phyloP scores from a whole-genome alignment of 495 filamentous ascomycete species.

The Xylaria scruposa region DNA sequence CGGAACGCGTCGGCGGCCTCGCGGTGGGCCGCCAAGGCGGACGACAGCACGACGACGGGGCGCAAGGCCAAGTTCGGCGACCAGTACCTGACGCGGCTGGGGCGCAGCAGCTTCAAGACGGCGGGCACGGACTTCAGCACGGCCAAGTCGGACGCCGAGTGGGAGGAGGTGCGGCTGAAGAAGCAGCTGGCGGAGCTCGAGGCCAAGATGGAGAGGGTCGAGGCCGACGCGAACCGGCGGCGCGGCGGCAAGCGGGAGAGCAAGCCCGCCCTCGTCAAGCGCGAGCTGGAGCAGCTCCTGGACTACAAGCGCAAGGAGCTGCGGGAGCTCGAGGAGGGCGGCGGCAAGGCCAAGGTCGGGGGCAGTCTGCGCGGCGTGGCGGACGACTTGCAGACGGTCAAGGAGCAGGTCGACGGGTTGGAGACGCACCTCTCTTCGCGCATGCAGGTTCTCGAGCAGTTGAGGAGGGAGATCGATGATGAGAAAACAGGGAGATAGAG shows the following conservation, averaged over 20 bases:
- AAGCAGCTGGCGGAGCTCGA: constrained; percentile 90
- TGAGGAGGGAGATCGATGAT: constrained; percentile 67
- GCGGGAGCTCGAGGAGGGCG: constrained; percentile 77
- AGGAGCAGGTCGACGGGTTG: constrained; percentile 74
- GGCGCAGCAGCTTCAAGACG: constrained; percentile 76
- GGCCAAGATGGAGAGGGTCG: constrained; percentile 77
- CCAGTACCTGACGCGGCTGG: constrained; percentile 89
- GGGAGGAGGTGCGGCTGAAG: constrained; percentile 95
- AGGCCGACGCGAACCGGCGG: constrained; percentile 63
- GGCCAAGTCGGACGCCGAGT: constrained; percentile 79
- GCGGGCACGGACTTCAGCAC: constrained; percentile 82
- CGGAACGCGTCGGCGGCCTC: constrained; percentile 59
- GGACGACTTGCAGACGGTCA: constrained; percentile 76
- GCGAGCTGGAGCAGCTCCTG: constrained; percentile 89
- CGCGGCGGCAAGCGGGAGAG: constrained; percentile 66
- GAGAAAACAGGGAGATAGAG: constrained; percentile 59
- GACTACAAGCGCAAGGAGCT: constrained; percentile 76
- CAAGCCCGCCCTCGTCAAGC: constrained; percentile 85
- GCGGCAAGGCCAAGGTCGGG: constrained; percentile 66
- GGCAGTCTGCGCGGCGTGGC: constrained; percentile 64
- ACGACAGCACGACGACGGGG: constrained; percentile 78
- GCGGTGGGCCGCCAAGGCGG: constrained; percentile 71
- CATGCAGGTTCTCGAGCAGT: constrained; percentile 64
- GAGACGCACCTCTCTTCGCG: constrained; percentile 68
- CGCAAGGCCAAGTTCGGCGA: constrained; percentile 96